Percentiles rank a stretch among this genome's conserved stretches.
Evolutionary conservation across 2,329 filamentous ascomycete species (phyloP).

Genomic region (Clarireedia paspali): DNA sequence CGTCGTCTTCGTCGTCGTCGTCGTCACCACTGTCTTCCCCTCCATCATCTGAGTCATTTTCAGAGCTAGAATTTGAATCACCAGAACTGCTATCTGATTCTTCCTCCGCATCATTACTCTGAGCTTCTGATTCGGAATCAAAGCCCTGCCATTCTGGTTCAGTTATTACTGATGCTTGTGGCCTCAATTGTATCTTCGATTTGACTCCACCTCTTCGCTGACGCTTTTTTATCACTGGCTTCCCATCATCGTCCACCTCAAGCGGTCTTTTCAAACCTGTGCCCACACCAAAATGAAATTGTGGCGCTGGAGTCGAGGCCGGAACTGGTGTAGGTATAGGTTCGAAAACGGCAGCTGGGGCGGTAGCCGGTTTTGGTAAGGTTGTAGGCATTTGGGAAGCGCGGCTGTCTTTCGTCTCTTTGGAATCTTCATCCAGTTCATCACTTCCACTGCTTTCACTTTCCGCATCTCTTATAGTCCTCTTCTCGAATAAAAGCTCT

Average conservation of each 20-base stretch:
- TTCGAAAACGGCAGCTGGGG: constrained; percentile 9
- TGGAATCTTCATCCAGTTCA: constrained; percentile 7
- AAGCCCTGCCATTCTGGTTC: constrained; percentile 57
- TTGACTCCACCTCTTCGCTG: constrained; percentile 62
- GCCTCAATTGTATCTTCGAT: constrained; percentile 45
- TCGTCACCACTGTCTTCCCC: neutral
- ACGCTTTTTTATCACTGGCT: constrained; percentile 74
- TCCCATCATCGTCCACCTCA: constrained; percentile 66
- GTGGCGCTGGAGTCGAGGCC: neutral
- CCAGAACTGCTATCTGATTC: constrained; percentile 29
- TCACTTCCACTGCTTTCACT: constrained; percentile 27
- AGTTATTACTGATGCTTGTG: constrained; percentile 31
- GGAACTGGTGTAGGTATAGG: constrained; percentile 1
- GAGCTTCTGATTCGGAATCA: constrained; percentile 39
- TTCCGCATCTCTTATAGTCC: constrained; percentile 25
- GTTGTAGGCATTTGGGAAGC: neutral
- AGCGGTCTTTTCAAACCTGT: constrained; percentile 82
- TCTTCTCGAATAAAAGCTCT: constrained; percentile 45
- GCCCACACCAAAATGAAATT: constrained; percentile 41
- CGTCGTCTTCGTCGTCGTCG: constrained; percentile 23
- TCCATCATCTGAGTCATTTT: neutral
- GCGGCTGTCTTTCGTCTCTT: neutral
- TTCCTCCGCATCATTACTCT: constrained; percentile 30
- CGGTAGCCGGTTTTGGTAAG: neutral
- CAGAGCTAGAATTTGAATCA: neutral